Evolutionary conservation across 164 flowering plant genomes (phyloP).

Genomic region (Piper betle): DNA sequence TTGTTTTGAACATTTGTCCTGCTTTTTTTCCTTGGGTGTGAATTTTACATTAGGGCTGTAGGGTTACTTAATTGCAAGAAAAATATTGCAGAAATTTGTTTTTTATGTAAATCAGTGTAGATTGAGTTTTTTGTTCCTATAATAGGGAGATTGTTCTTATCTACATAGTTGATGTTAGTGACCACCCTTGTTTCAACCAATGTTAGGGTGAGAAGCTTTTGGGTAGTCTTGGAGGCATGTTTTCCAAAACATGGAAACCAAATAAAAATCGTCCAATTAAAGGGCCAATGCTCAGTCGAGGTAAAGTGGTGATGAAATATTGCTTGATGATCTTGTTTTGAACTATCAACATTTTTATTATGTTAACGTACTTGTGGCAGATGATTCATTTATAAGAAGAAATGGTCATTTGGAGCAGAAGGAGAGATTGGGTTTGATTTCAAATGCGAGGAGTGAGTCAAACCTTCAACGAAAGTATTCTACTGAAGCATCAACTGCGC

Average conservation of each 20-base stretch:
- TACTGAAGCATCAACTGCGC: slow-evolving; percentile 41
- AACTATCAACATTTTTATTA: neutral
- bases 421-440: slow-evolving; percentile 50
- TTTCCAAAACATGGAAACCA: slow-evolving; percentile 91
- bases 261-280: slow-evolving; percentile 52
- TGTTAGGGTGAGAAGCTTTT: slow-evolving; percentile 32
- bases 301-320: slow-evolving; percentile 11
- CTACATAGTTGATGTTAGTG: neutral
- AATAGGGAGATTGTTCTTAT: no score
- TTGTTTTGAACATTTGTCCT: no score
- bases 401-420: slow-evolving; percentile 40
- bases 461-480: slow-evolving; percentile 24
- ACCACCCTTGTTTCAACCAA: neutral
- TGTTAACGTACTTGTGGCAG: slow-evolving; percentile 17
- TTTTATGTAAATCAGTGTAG: neutral
- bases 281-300: slow-evolving; percentile 52
- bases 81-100: neutral
- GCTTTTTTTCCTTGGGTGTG: no score
- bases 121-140: neutral
- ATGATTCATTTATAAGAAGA: slow-evolving; percentile 31
- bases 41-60: no score
- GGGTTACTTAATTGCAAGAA: neutral
- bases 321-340: neutral
- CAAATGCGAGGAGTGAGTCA: slow-evolving; percentile 26
- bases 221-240: slow-evolving; percentile 86